Conservation (phyloP, 2,329 filamentous ascomycete genomes). For the Talaromyces sp. region DNA sequence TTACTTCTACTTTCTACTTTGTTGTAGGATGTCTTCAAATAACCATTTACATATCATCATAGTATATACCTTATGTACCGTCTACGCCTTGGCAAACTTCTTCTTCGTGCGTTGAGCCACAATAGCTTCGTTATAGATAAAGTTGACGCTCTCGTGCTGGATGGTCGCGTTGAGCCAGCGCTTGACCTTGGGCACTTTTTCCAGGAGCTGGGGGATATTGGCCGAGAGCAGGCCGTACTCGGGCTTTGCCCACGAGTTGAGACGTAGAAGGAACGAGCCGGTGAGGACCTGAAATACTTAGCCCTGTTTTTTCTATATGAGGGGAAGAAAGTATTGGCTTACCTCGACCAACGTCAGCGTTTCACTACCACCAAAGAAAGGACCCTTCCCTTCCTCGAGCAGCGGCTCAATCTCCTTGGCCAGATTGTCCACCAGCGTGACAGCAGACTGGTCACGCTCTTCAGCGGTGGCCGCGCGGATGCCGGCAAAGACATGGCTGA, state of each 20-base stretch:
- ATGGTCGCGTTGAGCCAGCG: slow-evolving; percentile 61
- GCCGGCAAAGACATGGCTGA: slow-evolving; percentile 43
- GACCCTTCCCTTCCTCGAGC: slow-evolving; percentile 46
- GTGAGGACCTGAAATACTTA: slow-evolving; percentile 50
- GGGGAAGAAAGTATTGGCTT: slow-evolving; percentile 16
- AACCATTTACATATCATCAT: background rate
- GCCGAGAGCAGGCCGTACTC: slow-evolving; percentile 46
- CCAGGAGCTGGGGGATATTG: slow-evolving; percentile 43
- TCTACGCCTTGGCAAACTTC: slow-evolving; percentile 26
- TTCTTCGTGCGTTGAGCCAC: slow-evolving; percentile 40
- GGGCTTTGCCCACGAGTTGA: slow-evolving; percentile 52
- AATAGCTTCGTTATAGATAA: slow-evolving; percentile 54
- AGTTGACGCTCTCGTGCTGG: slow-evolving; percentile 61
- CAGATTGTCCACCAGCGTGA: slow-evolving; percentile 52
- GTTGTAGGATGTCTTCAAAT: background rate
- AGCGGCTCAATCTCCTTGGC: slow-evolving; percentile 71
- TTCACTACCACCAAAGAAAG: slow-evolving; percentile 61
- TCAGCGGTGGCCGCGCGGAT: slow-evolving; percentile 44
- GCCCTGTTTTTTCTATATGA: background rate
- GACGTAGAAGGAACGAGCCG: slow-evolving; percentile 62
- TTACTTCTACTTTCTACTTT: background rate
- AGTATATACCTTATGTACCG: background rate
- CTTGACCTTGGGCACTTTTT: slow-evolving; percentile 59
- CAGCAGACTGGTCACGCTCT: slow-evolving; percentile 46
- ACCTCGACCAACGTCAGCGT: slow-evolving; percentile 71